Conservation (phyloP, 768 basidiomycete species). For the Mycena haematopus region DNA sequence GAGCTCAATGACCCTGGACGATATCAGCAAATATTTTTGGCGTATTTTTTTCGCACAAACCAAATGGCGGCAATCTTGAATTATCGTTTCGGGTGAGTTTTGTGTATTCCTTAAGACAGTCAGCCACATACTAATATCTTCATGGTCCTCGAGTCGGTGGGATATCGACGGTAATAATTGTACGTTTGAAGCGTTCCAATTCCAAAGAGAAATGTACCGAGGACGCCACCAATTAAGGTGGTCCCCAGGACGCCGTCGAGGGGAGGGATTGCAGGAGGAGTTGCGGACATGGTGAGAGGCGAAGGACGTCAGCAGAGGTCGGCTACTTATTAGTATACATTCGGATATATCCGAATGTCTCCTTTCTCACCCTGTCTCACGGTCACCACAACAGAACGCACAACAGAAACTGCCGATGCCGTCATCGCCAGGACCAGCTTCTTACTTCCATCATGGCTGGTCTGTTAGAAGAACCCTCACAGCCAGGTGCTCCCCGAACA, state of each 20-base stretch:
- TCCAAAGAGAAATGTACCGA: conserved; percentile 11
- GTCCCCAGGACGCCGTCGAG: conserved; percentile 23
- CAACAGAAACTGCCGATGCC: no score
- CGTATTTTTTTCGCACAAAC: background rate
- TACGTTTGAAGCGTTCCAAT: conserved; percentile 5
- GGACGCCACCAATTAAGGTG: conserved; percentile 1
- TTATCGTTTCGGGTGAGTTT: background rate
- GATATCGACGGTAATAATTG: background rate
- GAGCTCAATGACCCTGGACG: background rate
- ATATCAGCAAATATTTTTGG: background rate
- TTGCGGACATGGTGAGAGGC: background rate
- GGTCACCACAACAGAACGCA: no score
- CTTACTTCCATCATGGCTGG: no score
- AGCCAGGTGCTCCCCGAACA: no score
- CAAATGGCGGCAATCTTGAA: background rate
- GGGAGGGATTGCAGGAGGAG: background rate
- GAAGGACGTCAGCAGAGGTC: no score
- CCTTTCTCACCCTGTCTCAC: no score
- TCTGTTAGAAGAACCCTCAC: no score
- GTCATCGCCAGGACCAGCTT: no score
- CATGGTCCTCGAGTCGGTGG: background rate
- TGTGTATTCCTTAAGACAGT: background rate
- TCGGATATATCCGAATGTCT: no score
- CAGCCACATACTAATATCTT: background rate
- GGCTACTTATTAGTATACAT: no score